These are phyloP conservation scores for Cryptococcus depauperatus DNA, from an alignment of 1,284 basidiomycete species.

Conservation along the genomic window DNA sequence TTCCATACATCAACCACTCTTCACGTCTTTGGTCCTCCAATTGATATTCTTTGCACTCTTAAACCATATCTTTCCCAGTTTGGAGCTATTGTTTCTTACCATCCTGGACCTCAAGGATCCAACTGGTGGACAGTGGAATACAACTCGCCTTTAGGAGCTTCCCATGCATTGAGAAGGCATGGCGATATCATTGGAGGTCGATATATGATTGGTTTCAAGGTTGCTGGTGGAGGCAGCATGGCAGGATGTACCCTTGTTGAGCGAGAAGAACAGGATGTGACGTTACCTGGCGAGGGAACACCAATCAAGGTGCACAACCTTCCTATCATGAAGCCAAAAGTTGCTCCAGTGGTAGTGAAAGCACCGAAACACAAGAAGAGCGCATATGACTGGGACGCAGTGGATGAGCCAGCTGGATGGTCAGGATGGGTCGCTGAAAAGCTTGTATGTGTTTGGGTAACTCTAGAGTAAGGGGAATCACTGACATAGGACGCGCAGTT, in stretches of 20 bases:
- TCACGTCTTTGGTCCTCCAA: slow-evolving; percentile 39
- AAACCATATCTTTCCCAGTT: slow-evolving; percentile 29
- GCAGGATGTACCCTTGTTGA: slow-evolving; percentile 21
- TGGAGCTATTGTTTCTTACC: slow-evolving; percentile 28
- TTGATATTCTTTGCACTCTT: slow-evolving; percentile 22
- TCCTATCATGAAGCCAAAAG: slow-evolving; percentile 18
- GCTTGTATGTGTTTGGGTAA: slow-evolving; percentile 25
- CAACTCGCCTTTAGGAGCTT: slow-evolving; percentile 23
- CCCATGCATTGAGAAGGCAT: slow-evolving; percentile 32
- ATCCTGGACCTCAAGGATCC: slow-evolving; percentile 31
- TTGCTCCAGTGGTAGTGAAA: not conserved
- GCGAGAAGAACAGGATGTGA: slow-evolving; percentile 1
- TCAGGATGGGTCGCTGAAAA: slow-evolving; percentile 17
- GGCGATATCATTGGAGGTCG: slow-evolving; percentile 36
- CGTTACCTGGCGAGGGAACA: slow-evolving; percentile 13
- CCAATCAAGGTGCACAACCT: slow-evolving; percentile 20
- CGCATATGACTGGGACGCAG: slow-evolving; percentile 33
- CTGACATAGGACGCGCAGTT: too few species aligned
- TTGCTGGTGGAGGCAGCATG: slow-evolving; percentile 21
- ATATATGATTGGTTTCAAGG: slow-evolving; percentile 40
- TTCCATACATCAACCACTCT: slow-evolving; percentile 26
- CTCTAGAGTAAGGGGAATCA: too few species aligned
- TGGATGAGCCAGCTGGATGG: slow-evolving; percentile 10
- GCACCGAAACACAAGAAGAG: slow-evolving; percentile 9
- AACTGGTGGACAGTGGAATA: slow-evolving; percentile 39